These are phyloP conservation scores for Dispira parvispora DNA, from an alignment of 192 early-diverging fungal genomes.

Conservation along the genomic window DNA sequence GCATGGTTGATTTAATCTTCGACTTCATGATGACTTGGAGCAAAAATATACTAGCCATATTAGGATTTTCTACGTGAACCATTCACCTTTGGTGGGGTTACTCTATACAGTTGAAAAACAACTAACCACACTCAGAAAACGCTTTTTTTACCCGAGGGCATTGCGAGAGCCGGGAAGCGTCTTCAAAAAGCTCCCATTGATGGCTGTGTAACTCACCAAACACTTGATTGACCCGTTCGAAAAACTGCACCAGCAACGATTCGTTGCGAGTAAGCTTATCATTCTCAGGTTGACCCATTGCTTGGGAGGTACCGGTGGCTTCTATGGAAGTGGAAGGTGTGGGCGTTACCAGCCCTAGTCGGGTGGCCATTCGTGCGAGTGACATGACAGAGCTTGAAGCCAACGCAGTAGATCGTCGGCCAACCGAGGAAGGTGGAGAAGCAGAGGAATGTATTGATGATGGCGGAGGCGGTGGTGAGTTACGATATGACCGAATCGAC, in stretches of 20 bases:
- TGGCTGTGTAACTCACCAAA: background rate
- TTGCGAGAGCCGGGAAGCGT: background rate
- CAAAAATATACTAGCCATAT: too few species aligned
- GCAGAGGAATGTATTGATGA: too few species aligned
- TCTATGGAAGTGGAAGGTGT: background rate
- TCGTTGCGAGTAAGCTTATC: background rate
- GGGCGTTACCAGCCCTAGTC: background rate
- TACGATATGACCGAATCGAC: background rate
- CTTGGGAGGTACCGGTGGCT: background rate
- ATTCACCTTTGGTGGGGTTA: too few species aligned
- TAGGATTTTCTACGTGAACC: too few species aligned
- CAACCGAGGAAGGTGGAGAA: too few species aligned
- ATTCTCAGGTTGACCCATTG: background rate
- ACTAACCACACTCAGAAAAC: too few species aligned
- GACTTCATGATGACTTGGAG: too few species aligned
- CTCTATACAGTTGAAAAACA: too few species aligned
- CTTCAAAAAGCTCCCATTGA: slow-evolving; percentile 10
- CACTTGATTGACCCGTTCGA: background rate
- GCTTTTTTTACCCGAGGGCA: background rate
- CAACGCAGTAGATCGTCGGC: too few species aligned
- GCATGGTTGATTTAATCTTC: too few species aligned
- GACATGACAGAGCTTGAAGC: too few species aligned
- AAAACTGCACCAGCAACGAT: background rate
- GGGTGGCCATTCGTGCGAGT: background rate
- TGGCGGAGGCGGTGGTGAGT: background rate